These are phyloP conservation scores for Synchytrium microbalum DNA, from an alignment of 371 early-diverging fungal species.

Conservation along the genomic window DNA sequence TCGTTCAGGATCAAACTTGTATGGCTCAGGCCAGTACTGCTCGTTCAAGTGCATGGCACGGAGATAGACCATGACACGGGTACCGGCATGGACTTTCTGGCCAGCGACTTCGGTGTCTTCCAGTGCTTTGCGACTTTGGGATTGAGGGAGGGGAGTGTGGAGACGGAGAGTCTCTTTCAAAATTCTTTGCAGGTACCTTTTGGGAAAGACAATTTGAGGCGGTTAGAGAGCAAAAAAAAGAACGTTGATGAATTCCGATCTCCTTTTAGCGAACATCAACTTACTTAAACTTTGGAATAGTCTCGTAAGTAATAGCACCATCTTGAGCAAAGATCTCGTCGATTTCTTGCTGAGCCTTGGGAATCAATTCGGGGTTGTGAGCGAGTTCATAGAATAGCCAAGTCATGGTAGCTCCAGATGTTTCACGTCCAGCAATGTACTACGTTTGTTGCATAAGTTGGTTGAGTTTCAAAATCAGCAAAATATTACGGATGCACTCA, in stretches of 20 bases:
- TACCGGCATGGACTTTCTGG: constrained; percentile 9
- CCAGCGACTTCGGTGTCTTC: constrained; percentile 33
- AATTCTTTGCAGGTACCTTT: constrained; percentile 11
- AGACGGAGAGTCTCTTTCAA: constrained; percentile 49
- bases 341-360: neutral
- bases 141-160: constrained; percentile 35
- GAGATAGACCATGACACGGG: constrained; percentile 17
- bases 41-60: constrained; percentile 40
- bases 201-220: neutral
- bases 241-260: neutral
- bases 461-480: too few relatives aligned
- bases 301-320: neutral
- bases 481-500: neutral
- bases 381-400: neutral
- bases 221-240: neutral
- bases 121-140: neutral
- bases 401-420: neutral
- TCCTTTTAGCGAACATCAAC: too few relatives aligned
- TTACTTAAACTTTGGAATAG: neutral
- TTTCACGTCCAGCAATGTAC: neutral
- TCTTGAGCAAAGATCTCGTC: neutral
- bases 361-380: neutral
- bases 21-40: constrained; percentile 39
- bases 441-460: neutral
- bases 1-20: constrained; percentile 47